phyloP scores from a whole-genome alignment of 1,284 basidiomycete species.

The Gymnopus androsaceus region DNA sequence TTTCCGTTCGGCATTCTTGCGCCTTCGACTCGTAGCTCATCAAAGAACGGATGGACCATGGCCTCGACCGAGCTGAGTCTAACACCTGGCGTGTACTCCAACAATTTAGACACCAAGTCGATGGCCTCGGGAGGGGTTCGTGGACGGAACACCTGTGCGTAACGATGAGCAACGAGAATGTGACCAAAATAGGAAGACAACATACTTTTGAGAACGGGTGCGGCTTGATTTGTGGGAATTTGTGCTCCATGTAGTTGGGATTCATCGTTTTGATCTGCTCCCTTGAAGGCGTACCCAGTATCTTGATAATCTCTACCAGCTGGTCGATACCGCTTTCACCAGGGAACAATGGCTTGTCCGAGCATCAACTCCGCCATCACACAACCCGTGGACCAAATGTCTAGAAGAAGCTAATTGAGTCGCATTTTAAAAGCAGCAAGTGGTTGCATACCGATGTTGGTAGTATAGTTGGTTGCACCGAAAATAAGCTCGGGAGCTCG shows the following conservation, averaged over 20 bases:
- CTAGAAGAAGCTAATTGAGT: constrained; percentile 41
- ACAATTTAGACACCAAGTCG: constrained; percentile 89
- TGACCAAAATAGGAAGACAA: constrained; percentile 6
- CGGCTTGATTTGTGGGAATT: constrained; percentile 99
- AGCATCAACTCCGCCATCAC: constrained; percentile 99
- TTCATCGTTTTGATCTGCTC: constrained; percentile 99
- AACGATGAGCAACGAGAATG: constrained; percentile 2
- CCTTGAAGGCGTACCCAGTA: constrained; percentile 95
- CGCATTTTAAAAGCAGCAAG: constrained; percentile 7
- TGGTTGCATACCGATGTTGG: constrained; percentile 85
- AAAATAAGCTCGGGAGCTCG: constrained; percentile 99
- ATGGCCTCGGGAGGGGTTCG: constrained; percentile 96
- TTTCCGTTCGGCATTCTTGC: constrained; percentile 96
- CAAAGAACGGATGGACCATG: constrained; percentile 96
- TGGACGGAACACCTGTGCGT: constrained; percentile 90
- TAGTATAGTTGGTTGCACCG: constrained; percentile 99
- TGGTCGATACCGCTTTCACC: constrained; percentile 99
- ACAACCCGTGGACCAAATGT: constrained; percentile 99
- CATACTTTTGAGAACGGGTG: constrained; percentile 90
- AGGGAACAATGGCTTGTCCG: constrained; percentile 97
- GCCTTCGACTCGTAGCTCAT: constrained; percentile 89
- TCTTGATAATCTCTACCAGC: constrained; percentile 99
- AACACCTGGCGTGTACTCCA: constrained; percentile 96
- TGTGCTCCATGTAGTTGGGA: constrained; percentile 99
- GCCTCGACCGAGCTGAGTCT: constrained; percentile 92